Evolutionary conservation across 257 asterid genomes (phyloP).

Genomic region (Striga asiatica): DNA sequence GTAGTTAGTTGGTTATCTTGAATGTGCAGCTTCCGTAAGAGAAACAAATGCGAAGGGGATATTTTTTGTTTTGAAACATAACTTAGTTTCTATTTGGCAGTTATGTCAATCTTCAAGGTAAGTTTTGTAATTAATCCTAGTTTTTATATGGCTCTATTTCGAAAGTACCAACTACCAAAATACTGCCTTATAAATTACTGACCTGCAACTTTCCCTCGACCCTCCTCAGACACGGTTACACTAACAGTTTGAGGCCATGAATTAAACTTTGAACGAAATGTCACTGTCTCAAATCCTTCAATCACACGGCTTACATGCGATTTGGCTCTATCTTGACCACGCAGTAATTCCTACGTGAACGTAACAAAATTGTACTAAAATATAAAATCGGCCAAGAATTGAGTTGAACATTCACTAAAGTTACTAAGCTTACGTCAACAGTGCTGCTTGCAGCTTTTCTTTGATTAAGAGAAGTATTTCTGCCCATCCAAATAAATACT

Average conservation of each 20-base stretch:
- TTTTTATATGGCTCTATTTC: background rate
- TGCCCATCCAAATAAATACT: conserved; percentile 90
- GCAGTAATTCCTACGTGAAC: conserved; percentile 50
- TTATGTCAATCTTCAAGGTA: background rate
- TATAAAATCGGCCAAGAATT: conserved; percentile 9
- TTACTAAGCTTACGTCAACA: conserved; percentile 53
- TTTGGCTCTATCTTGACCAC: conserved; percentile 50
- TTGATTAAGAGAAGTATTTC: conserved; percentile 79
- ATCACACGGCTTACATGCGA: conserved; percentile 65
- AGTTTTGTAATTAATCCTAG: too few species aligned
- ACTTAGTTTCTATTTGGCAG: background rate
- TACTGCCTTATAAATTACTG: conserved; percentile 24
- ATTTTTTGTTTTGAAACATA: background rate
- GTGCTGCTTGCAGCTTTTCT: conserved; percentile 84
- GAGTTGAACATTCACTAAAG: background rate
- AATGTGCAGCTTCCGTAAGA: background rate
- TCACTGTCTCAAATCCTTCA: conserved; percentile 94
- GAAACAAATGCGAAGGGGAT: background rate
- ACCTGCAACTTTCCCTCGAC: conserved; percentile 99
- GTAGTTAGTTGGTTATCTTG: background rate
- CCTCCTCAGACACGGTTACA: conserved; percentile 80
- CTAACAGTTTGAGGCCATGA: conserved; percentile 75
- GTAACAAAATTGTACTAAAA: conserved; percentile 3
- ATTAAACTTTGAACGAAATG: conserved; percentile 70
- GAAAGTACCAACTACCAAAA: background rate